Base-by-base conservation (phyloP, 106 monocot genomes). In the Acorus gramineus region DNA sequence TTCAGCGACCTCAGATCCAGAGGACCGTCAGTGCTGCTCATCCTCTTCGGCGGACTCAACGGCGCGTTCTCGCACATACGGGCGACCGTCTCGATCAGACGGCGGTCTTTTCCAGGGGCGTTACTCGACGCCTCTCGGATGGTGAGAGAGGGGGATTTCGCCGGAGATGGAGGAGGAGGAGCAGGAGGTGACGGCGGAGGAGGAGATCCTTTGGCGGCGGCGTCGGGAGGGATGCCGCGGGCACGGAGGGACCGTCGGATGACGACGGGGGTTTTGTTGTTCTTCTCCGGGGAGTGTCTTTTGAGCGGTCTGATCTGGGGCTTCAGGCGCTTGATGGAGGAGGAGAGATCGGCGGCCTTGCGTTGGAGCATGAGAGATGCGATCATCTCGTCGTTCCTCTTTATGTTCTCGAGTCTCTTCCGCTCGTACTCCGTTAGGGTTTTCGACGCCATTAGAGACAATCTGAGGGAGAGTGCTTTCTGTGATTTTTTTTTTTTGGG, bases 311-410 rank as follows among this genome's bases (percentile, higher is more conserved):
- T 28, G 28, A 28, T 28, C 28, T 28, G 28, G 28, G 57, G 46
- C 12, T 5, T 5, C 12, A 70, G 2, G 63, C 69, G 55, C 52
- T 69, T 70, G 67, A 67, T 45, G 49, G 65, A 50, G 57, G 77
- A 14, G 50, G 85, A 62, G 66, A 87, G 69, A 11, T 83, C 90
- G 61, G 86, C 53, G 77, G 78, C 81, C 46, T 81, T 81, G 8
- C 63, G 73, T 11, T 61, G 78, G 59, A 89, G 76, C 50, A 67
- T 61, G 68, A 90, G 71, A 56, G 94, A 68, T 46, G 86, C 69
- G 49, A 95, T 73, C 82, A 80, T 90, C 67, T 86, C 84, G 9
- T 59, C 66, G 71, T 95, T 95, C 53, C 90, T 83, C 47, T 78
- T 63, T 54, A 93, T 89, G 76, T 93, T 93, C 63, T 93, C 89